A percentile compares a stretch with the other conserved stretches of the same genome.
Evolutionary conservation across 257 asterid genomes (phyloP).

Genomic region (Solanum tacnaense): DNA sequence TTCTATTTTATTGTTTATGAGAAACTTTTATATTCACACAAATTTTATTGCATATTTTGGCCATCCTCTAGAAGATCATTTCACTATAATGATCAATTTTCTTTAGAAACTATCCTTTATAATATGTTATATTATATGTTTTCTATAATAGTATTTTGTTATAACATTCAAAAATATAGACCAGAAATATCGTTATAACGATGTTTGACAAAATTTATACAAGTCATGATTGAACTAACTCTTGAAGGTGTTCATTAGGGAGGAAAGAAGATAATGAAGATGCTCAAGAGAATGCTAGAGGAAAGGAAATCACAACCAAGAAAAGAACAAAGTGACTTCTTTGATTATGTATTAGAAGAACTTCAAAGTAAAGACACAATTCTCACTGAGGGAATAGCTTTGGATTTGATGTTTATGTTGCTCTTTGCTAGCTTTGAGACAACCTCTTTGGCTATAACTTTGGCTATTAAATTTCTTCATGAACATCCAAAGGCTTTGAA

Average conservation of each 20-base stretch:
- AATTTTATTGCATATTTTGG: too few species aligned
- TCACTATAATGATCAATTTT: too few species aligned
- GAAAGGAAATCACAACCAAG: constrained; percentile 63
- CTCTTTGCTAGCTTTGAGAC: constrained; percentile 91
- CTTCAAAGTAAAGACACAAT: constrained; percentile 48
- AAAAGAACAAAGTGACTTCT: constrained; percentile 52
- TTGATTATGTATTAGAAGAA: constrained; percentile 69
- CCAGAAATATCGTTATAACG: too few species aligned
- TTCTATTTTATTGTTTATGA: too few species aligned
- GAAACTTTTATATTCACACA: too few species aligned
- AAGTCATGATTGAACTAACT: too few species aligned
- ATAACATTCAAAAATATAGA: too few species aligned
- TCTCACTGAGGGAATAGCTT: constrained; percentile 67
- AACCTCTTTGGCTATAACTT: constrained; percentile 72
- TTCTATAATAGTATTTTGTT: too few species aligned
- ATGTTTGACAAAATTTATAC: too few species aligned
- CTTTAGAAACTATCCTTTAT: too few species aligned
- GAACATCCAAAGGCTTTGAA: constrained; percentile 47
- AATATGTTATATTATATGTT: too few species aligned
- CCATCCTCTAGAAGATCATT: too few species aligned
- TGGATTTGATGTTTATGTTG: constrained; percentile 81
- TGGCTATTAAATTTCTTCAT: constrained; percentile 43
- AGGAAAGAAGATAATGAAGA: constrained; percentile 65
- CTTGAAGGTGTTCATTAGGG: constrained; percentile 30
- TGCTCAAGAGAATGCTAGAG: constrained; percentile 56